Conservation (phyloP, 129 eudicot species). For the Saposhnikovia divaricata region DNA sequence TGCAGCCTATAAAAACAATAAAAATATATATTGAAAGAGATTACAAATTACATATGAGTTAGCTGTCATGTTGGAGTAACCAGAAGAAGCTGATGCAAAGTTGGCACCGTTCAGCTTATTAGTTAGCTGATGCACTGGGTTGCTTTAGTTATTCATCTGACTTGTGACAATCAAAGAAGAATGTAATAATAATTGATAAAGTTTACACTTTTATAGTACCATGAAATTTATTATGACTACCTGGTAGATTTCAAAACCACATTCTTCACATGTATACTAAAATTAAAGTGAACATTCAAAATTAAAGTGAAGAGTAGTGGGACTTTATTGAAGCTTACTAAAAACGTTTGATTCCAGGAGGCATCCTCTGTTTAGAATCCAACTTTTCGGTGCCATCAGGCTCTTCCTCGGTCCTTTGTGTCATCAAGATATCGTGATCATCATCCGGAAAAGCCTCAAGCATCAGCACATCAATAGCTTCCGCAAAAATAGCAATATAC, state of each 20-base stretch:
- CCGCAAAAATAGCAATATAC: slow-evolving; percentile 70
- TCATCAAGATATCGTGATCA: slow-evolving; percentile 74
- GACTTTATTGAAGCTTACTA: slow-evolving; percentile 42
- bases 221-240: slow-evolving; percentile 21
- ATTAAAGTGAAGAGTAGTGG: neutral
- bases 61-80: slow-evolving; percentile 61
- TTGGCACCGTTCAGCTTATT: slow-evolving; percentile 45
- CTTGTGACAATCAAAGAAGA: no score
- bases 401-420: slow-evolving; percentile 84
- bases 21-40: neutral
- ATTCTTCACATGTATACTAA: slow-evolving; percentile 84
- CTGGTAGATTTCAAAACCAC: slow-evolving; percentile 99
- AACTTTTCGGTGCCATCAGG: slow-evolving; percentile 60
- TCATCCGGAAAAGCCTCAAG: slow-evolving; percentile 86
- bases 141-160: neutral
- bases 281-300: neutral
- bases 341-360: slow-evolving; percentile 81
- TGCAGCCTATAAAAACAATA: neutral
- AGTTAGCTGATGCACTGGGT: neutral
- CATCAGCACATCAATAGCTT: slow-evolving; percentile 77
- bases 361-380: slow-evolving; percentile 77
- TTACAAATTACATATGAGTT: slow-evolving; percentile 32
- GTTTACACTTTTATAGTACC: neutral
- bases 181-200: neutral
- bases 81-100: slow-evolving; percentile 85